Conservation (phyloP, 371 early-diverging fungal genomes). For the Mucor plumbeus region DNA sequence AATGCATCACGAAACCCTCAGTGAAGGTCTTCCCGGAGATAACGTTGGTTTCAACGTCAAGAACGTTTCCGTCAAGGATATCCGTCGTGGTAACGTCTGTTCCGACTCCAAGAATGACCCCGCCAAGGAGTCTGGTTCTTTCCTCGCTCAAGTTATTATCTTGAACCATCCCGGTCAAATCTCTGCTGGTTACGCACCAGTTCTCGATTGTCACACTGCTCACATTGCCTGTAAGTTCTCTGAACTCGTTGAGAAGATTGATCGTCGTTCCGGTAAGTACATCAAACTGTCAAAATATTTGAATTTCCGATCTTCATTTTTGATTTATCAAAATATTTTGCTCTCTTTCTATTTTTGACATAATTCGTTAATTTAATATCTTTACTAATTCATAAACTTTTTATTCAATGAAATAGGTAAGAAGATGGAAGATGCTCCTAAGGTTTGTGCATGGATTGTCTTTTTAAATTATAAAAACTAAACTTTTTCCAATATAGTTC, state of each 20-base stretch:
- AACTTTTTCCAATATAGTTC: conserved; percentile 45
- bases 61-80: conserved; percentile 95
- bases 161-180: conserved; percentile 97
- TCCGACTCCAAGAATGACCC: conserved; percentile 97
- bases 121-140: conserved; percentile 91
- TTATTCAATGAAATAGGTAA: neutral
- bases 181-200: conserved; percentile 88
- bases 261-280: conserved; percentile 90
- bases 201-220: conserved; percentile 97
- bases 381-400: conserved; percentile 26
- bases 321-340: neutral
- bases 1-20: conserved; percentile 97
- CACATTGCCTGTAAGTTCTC: conserved; percentile 95
- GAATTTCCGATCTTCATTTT: neutral
- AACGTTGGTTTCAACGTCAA: conserved; percentile 98
- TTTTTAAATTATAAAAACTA: neutral
- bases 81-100: conserved; percentile 96
- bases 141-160: conserved; percentile 95
- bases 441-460: conserved; percentile 17
- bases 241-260: conserved; percentile 93
- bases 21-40: conserved; percentile 96
- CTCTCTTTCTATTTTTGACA: neutral
- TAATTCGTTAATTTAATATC: neutral
- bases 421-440: conserved; percentile 60
- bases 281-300: conserved; percentile 21